phyloP scores from a whole-genome alignment of 208 protist genomes.

The Balamuthia mandrillaris region DNA sequence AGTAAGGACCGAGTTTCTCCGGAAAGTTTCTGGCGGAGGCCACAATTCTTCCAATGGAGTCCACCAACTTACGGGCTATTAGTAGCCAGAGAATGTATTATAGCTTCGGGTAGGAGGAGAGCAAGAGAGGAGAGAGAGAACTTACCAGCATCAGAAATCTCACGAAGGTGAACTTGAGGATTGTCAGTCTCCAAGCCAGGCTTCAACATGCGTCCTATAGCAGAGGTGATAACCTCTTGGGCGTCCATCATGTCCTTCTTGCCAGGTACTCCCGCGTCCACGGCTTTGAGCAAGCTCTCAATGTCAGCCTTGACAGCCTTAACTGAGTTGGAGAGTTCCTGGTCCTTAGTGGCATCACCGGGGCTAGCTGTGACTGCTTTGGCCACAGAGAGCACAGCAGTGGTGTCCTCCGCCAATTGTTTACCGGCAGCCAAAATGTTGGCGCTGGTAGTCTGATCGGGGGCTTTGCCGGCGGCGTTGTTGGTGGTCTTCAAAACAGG shows the following conservation, averaged over 20 bases:
- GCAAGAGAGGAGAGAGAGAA: background rate
- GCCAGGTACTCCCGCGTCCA: constrained; percentile 30
- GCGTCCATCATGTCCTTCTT: constrained; percentile 37
- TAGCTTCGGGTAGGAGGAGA: too few species aligned
- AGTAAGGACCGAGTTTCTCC: constrained; percentile 38
- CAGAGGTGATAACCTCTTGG: constrained; percentile 19
- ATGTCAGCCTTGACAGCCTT: constrained; percentile 38
- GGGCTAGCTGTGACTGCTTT: constrained; percentile 29
- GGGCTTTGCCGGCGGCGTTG: constrained; percentile 35
- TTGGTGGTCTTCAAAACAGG: constrained; percentile 35
- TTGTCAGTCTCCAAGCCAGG: background rate
- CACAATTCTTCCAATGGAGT: constrained; percentile 28
- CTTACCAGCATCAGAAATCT: background rate
- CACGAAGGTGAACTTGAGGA: background rate
- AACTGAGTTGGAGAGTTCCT: constrained; percentile 4
- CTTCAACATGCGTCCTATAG: background rate
- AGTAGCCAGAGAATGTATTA: background rate
- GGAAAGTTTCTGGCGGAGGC: constrained; percentile 38
- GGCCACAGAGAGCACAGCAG: background rate
- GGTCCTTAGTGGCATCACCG: background rate
- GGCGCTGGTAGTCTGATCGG: background rate
- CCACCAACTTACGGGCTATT: constrained; percentile 15
- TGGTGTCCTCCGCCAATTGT: constrained; percentile 35
- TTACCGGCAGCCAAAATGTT: constrained; percentile 24
- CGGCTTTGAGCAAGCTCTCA: constrained; percentile 23